phyloP scores from a whole-genome alignment of 2,329 filamentous ascomycete genomes.

The Aspergillus alliaceus region DNA sequence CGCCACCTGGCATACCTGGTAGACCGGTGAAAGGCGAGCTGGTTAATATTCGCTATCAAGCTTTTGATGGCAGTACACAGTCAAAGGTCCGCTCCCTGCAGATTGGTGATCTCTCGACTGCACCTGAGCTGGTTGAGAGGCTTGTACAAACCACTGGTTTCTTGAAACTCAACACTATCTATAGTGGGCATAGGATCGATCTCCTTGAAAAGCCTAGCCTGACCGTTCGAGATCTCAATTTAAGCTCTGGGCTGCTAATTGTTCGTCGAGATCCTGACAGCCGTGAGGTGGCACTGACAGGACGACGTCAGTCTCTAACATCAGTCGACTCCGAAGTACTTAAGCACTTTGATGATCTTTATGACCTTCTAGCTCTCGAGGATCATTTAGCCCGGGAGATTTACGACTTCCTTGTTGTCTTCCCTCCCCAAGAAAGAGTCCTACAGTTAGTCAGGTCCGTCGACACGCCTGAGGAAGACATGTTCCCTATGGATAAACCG shows the following conservation, averaged over 20 bases:
- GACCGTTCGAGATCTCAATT: constrained; percentile 67
- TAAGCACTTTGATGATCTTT: constrained; percentile 79
- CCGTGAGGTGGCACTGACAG: constrained; percentile 27
- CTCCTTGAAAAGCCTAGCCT: constrained; percentile 59
- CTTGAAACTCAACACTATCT: constrained; percentile 72
- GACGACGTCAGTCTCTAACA: constrained; percentile 53
- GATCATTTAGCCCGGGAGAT: constrained; percentile 70
- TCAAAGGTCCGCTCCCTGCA: constrained; percentile 62
- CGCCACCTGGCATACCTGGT: constrained; percentile 58
- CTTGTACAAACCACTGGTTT: constrained; percentile 72
- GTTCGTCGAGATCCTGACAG: constrained; percentile 60
- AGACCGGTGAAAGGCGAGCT: constrained; percentile 61
- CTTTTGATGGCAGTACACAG: constrained; percentile 62
- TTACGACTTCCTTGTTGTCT: constrained; percentile 67
- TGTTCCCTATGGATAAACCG: constrained; percentile 69
- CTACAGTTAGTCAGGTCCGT: constrained; percentile 59
- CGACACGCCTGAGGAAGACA: constrained; percentile 54
- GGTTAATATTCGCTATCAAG: constrained; percentile 71
- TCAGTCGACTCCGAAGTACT: constrained; percentile 75
- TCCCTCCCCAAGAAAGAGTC: constrained; percentile 67
- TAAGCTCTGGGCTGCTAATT: constrained; percentile 65
- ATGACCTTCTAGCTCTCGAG: constrained; percentile 74
- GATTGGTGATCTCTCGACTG: constrained; percentile 71
- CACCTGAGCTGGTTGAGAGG: constrained; percentile 66
- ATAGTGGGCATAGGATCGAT: constrained; percentile 65